Evolutionary conservation across 257 asterid species (phyloP).

Genomic region (Ehretia macrophylla): DNA sequence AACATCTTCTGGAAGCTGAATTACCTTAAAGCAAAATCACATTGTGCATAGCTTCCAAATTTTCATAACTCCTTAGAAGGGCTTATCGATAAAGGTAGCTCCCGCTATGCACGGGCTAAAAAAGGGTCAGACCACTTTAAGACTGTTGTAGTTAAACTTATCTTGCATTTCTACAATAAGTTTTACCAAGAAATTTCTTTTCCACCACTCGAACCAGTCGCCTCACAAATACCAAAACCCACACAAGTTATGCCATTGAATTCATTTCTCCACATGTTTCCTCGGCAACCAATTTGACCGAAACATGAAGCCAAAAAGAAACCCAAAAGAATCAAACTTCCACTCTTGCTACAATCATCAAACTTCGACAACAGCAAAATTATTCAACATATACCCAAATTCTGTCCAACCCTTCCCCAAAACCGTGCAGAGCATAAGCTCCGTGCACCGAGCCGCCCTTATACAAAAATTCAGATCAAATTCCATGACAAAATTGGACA

Average conservation of each 20-base stretch:
- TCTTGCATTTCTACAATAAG: no score
- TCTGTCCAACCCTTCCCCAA: no score
- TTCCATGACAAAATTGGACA: no score
- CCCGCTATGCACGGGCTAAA: no score
- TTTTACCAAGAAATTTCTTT: no score
- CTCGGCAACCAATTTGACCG: background rate
- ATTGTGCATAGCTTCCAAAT: background rate
- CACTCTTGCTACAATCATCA: background rate
- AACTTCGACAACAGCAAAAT: background rate
- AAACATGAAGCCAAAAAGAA: background rate
- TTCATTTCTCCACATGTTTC: background rate
- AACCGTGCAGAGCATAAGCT: no score
- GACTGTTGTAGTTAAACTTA: no score
- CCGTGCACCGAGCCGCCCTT: no score
- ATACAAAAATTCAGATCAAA: no score
- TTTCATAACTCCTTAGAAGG: no score
- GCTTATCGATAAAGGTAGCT: no score
- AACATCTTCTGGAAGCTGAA: background rate
- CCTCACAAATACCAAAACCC: background rate
- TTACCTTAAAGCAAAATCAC: background rate
- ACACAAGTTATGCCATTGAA: background rate
- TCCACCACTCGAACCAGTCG: background rate
- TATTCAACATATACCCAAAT: background rate
- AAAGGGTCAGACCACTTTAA: no score
- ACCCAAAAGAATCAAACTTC: background rate